Evolutionary conservation across 371 early-diverging fungal species (phyloP).

Genomic region (Mortierella sp.): DNA sequence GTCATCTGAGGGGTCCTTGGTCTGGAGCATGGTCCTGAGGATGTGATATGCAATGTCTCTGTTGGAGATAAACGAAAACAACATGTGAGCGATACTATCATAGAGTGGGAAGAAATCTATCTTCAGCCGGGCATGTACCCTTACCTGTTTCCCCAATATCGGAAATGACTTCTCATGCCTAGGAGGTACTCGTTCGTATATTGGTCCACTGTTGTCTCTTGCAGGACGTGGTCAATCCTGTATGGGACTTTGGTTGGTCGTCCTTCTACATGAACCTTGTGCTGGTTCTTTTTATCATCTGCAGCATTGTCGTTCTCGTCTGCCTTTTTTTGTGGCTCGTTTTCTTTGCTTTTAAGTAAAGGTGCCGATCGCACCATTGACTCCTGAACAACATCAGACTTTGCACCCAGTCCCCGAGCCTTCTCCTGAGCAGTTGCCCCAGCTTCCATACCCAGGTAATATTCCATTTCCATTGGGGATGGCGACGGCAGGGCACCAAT

Average conservation of each 20-base stretch:
- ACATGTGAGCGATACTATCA: background rate
- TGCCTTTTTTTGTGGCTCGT: background rate
- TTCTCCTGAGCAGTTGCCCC: conserved; percentile 29
- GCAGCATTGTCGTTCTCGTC: background rate
- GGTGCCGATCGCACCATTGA: conserved; percentile 28
- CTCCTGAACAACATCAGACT: conserved; percentile 46
- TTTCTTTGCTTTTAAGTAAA: background rate
- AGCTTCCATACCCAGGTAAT: conserved; percentile 19
- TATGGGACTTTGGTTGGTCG: conserved; percentile 43
- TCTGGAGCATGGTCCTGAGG: conserved; percentile 31
- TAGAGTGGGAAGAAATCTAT: background rate
- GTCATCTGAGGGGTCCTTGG: conserved; percentile 10
- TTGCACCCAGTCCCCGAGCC: conserved; percentile 15
- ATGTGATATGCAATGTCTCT: conserved; percentile 55
- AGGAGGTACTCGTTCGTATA: conserved; percentile 66
- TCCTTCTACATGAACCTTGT: conserved; percentile 42
- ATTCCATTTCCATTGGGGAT: conserved; percentile 22
- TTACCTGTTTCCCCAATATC: conserved; percentile 67
- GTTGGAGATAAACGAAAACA: background rate
- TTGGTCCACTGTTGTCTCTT: conserved; percentile 61
- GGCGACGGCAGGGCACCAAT: background rate
- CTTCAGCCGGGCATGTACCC: background rate
- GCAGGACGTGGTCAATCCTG: conserved; percentile 61
- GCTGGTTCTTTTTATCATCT: background rate
- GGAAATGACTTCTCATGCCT: conserved; percentile 65